phyloP scores from a whole-genome alignment of 139 green algal species.

The Chlamydomonas schloesseri region DNA sequence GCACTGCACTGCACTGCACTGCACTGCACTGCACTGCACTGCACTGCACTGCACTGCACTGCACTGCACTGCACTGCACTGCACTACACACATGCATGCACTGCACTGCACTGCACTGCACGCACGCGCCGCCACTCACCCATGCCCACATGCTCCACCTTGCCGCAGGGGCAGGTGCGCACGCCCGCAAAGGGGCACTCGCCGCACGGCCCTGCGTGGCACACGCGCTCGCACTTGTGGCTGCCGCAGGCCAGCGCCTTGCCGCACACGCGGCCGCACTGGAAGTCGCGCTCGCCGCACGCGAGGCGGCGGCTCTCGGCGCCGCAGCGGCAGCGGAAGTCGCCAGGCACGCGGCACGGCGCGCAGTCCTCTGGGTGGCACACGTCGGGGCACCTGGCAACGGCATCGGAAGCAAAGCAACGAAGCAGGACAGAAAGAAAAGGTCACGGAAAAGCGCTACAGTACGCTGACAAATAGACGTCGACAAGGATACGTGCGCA shows the following conservation, averaged over 20 bases:
- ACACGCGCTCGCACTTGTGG: constrained; percentile 73
- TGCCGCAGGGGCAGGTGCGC: constrained; percentile 87
- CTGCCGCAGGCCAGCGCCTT: constrained; percentile 69
- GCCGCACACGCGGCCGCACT: constrained; percentile 71
- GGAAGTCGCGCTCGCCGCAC: constrained; percentile 66
- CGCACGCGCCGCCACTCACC: too few species aligned
- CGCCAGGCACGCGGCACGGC: constrained; percentile 9
- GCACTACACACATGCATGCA: too few species aligned
- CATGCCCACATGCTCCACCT: constrained; percentile 43
- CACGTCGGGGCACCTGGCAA: constrained; percentile 36
- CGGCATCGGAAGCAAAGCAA: too few species aligned
- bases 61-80: too few species aligned
- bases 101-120: too few species aligned
- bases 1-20: too few species aligned
- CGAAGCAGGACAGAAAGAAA: too few species aligned
- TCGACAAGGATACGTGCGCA: too few species aligned
- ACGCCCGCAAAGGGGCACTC: constrained; percentile 71
- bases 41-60: too few species aligned
- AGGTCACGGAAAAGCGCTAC: neutral
- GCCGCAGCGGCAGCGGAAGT: constrained; percentile 65
- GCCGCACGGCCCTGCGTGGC: constrained; percentile 73
- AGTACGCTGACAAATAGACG: too few species aligned
- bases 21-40: too few species aligned
- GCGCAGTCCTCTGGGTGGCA: constrained; percentile 34
- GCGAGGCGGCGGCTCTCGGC: constrained; percentile 47